Percentiles rank a stretch among this genome's conserved stretches.
These are phyloP conservation scores for Trypanosomatidae sp. DNA, from an alignment of 208 protist genomes.

Conservation along the genomic window DNA sequence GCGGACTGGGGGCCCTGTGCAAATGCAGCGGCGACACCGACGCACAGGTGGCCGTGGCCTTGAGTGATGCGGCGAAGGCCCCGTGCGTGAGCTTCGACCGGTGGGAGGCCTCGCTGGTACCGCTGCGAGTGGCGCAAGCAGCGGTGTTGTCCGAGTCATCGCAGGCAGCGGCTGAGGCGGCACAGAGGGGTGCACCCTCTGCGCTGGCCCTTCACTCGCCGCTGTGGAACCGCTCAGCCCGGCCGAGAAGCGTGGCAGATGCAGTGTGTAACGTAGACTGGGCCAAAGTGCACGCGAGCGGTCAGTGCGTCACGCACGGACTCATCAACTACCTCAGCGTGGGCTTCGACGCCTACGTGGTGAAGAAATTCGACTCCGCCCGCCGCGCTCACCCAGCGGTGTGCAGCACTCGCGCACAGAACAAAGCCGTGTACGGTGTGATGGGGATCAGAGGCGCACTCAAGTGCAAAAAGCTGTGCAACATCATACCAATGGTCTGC, in stretches of 20 bases:
- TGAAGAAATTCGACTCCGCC: constrained; percentile 54
- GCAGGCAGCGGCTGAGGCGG: neutral
- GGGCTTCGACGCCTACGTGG: constrained; percentile 81
- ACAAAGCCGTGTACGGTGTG: constrained; percentile 77
- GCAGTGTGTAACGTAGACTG: constrained; percentile 50
- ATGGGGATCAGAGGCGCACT: constrained; percentile 48
- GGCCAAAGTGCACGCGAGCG: constrained; percentile 26
- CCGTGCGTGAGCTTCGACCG: constrained; percentile 76
- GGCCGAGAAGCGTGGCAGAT: constrained; percentile 23
- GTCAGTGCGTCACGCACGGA: constrained; percentile 28
- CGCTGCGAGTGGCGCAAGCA: constrained; percentile 45
- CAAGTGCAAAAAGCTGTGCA: constrained; percentile 42
- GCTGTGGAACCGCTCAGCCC: constrained; percentile 3
- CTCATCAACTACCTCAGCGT: constrained; percentile 88
- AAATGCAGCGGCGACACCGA: constrained; percentile 18
- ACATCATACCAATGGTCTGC: constrained; percentile 58
- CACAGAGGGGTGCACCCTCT: neutral
- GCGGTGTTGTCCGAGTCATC: constrained; percentile 13
- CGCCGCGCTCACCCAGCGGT: constrained; percentile 49
- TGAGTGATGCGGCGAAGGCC: constrained; percentile 37
- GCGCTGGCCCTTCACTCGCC: neutral
- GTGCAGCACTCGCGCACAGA: constrained; percentile 62
- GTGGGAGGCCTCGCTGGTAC: constrained; percentile 61
- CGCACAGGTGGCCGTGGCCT: constrained; percentile 37
- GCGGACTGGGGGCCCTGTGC: constrained; percentile 14